Evolutionary conservation across 257 asterid genomes (phyloP), one percentile per base, ranked within the genome.

Genomic region (Striga asiatica): DNA sequence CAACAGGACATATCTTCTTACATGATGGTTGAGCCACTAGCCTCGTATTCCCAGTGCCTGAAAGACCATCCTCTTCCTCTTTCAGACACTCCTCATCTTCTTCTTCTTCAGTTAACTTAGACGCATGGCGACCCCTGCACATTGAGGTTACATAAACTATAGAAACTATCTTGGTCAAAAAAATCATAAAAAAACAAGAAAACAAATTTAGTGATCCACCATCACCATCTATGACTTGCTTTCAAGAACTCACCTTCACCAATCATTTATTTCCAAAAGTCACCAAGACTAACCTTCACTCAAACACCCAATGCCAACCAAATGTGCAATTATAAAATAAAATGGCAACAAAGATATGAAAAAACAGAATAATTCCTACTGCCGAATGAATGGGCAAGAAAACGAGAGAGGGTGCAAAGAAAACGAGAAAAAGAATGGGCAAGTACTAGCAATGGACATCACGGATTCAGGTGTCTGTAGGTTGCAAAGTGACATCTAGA

Each of bases 101-200:
- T 78, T 92, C 99, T 78, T 92, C 94, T 77, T 91, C 98, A 55
- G 98, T 91, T 54, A 84, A 18, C 82, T 91, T 91, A 2, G 98
- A 91, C 28, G 95, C 95, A 76, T 92, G 99, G 67, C 99, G 97
- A 42, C 99, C 99, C 77, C 99, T 92, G 61, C 65, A 71, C n/a
- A n/a, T n/a, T n/a, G n/a, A n/a, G n/a, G n/a, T n/a, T n/a, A n/a
- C n/a, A n/a, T n/a, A n/a, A n/a, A n/a, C n/a, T n/a, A n/a, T n/a
- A n/a, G n/a, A n/a, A n/a, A n/a, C n/a, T n/a, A n/a, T n/a, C n/a
- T n/a, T n/a, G n/a, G n/a, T n/a, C n/a, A n/a, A n/a, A n/a, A n/a
- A n/a, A n/a, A n/a, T n/a, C n/a, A n/a, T n/a, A n/a, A n/a, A n/a
- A n/a, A n/a, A n/a, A n/a, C n/a, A n/a, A n/a, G n/a, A n/a, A n/a